Base-by-base conservation (phyloP, 2,329 filamentous ascomycete genomes). In the Fusarium pseudonygamai region DNA sequence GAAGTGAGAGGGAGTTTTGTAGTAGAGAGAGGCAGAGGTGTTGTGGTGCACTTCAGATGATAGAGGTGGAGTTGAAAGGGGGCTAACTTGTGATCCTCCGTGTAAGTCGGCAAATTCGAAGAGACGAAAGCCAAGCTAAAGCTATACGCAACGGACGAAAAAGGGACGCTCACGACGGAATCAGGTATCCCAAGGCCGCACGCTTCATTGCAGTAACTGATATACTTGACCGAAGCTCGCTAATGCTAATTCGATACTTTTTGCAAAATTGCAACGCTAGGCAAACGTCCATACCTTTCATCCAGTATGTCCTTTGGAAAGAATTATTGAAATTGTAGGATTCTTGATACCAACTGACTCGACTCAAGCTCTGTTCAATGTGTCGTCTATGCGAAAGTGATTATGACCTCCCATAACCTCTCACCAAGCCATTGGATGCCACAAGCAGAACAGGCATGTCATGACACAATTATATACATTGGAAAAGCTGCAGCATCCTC, bases 361-460 rank as follows among this genome's bases (percentile, higher is more conserved):
- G 66, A 52, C 58, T 47, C 53, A 65, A 71, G 62, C 39, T 74
- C 61, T 69, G 67, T 77, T 67, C 45, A 63, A 65, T 53, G 28
- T 28, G 32, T 36, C 45, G 32, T 28, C 37, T 40, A 60, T 32
- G 32, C 59, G 40, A 65, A 75, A 62, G 45, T 26, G 65, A 69
- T 70, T 16, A 64, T 32, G 57, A 70, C 57, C 53, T 64, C 45
- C 46, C 46, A 46, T 42, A 24, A n/a, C 30, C 60, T 64, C 40
- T 42, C 28, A 47, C 28, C 61, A 34, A 70, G 50, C 61, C 16
- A 49, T 63, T 50, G 37, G 40, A 43, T 68, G 58, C 24, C 61
- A 39, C 26, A 50, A 65, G 60, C 49, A 36, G 57, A 59, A 67
- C 24, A 47, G 30, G 53, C 57, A 42, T 63, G 59, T 30, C 36